A percentile compares a stretch with the other conserved stretches of the same genome.
Conservation (phyloP, 2,329 filamentous ascomycete species). For the Podosphaera fusca region DNA sequence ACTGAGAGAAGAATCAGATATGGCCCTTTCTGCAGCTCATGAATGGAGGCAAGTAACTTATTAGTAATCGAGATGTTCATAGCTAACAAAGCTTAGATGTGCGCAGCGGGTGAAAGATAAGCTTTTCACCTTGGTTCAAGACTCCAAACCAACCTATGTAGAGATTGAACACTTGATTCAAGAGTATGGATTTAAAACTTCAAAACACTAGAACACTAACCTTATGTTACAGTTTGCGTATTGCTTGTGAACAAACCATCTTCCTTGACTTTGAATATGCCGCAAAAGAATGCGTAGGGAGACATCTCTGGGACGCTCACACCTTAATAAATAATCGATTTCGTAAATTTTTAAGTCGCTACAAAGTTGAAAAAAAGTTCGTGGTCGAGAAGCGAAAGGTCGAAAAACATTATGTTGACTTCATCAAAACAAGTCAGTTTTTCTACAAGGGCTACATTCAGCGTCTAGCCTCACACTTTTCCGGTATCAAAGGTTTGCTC, state of each 20-base stretch:
- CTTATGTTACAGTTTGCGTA: conserved; percentile 13
- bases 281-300: conserved; percentile 38
- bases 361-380: conserved; percentile 23
- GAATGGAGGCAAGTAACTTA: conserved; percentile 25
- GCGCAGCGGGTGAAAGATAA: conserved; percentile 25
- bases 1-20: conserved; percentile 2
- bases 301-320: conserved; percentile 58
- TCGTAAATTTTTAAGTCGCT: conserved; percentile 39
- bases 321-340: conserved; percentile 57
- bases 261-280: conserved; percentile 50
- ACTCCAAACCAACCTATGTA: conserved; percentile 22
- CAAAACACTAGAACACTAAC: conserved; percentile 4
- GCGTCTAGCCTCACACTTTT: conserved; percentile 40
- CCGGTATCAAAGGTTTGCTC: conserved; percentile 11
- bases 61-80: background rate
- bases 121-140: conserved; percentile 24
- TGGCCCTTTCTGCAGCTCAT: conserved; percentile 19
- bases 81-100: conserved; percentile 13
- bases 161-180: conserved; percentile 20
- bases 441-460: conserved; percentile 80
- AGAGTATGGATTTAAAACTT: conserved; percentile 8
- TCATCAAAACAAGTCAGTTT: conserved; percentile 66
- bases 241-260: conserved; percentile 47
- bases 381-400: conserved; percentile 49
- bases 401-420: conserved; percentile 59